Evolutionary conservation across 495 filamentous ascomycete genomes (phyloP), one percentile per base, ranked within the genome.

Genomic region (Aspergillus avenaceus): DNA sequence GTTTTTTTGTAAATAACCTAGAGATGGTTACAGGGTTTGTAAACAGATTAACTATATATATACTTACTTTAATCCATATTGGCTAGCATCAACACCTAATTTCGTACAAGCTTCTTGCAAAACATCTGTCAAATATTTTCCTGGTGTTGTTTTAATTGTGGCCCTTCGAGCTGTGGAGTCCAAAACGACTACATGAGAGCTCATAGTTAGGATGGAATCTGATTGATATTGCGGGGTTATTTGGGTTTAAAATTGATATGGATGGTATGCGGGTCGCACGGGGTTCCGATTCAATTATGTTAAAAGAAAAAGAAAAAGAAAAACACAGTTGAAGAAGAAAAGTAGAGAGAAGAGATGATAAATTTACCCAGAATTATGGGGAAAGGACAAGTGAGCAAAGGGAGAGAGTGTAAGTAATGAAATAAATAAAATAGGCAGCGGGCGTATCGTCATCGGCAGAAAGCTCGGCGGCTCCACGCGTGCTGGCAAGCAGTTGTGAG

Each of bases 161-260:
- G 79, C 78, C 56, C 86, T 78, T 52, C 83, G 80, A 52, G 87
- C 80, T 50, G 86, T 81, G 28, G 84, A 77, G 62, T 92, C 87
- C 38, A 96, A 79, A 29, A 98, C 88, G 53, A 92, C 84, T 49
- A 98, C 87, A 64, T 93, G 87, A 27, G 92, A 86, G 51, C 88
- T 84, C 89, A 96, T 96, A 55, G 52, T 73, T 45, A 50, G 53
- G 47, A 49, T 51, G 25, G 19, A 31, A 5, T 45, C 31, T 28
- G 7, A 19, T 31, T 49, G 44, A 43, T 49, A 61, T 54, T 58
- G 62, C 62, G 60, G 64, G 56, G 56, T 52, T n/a, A n/a, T n/a
- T n/a, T 45, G 26, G 41, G 31, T 32, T 38, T 8, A 6, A 42
- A 34, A 18, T 6, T 40, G 29, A 42, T n/a, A n/a, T n/a, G 41